These are phyloP conservation scores for Globisporangium echinulatum DNA, from an alignment of 352 stramenopile genomes.

Conservation along the genomic window DNA sequence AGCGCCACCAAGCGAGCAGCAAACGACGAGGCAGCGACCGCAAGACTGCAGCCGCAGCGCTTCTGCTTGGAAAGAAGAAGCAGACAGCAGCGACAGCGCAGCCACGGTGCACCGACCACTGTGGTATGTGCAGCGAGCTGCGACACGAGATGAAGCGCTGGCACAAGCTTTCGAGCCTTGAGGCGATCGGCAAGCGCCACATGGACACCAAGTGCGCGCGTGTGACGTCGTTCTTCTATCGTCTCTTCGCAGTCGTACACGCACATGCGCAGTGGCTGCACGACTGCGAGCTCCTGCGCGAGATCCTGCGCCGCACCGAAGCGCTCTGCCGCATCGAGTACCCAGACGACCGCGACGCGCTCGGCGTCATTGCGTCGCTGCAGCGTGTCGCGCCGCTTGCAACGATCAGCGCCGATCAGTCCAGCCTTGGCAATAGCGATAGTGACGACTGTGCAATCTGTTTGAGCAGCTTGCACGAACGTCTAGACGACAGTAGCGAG, in stretches of 20 bases:
- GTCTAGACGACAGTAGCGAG: conserved; percentile 1
- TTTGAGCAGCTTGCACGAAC: conserved; percentile 17
- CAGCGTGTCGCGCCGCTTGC: conserved; percentile 17
- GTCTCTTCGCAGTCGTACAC: conserved; percentile 35
- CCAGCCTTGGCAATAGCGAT: neutral
- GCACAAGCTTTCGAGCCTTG: conserved; percentile 29
- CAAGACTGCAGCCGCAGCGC: neutral
- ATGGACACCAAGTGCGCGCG: conserved; percentile 42
- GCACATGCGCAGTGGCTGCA: conserved; percentile 34
- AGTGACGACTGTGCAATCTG: conserved; percentile 51
- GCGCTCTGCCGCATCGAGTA: conserved; percentile 46
- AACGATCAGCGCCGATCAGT: conserved; percentile 2
- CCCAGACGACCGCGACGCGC: conserved; percentile 30
- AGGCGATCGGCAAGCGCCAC: conserved; percentile 36
- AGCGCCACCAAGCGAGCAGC: conserved; percentile 20
- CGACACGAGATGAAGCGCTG: conserved; percentile 31
- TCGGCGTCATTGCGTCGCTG: conserved; percentile 39
- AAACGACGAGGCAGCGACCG: conserved; percentile 10
- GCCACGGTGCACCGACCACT: neutral
- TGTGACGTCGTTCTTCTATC: conserved; percentile 38
- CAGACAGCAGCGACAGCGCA: neutral
- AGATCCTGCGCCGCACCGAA: conserved; percentile 42
- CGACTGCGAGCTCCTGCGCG: conserved; percentile 38
- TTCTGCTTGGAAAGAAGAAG: neutral
- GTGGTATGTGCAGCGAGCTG: conserved; percentile 40